Evolutionary conservation across 116 monocot species (phyloP), one percentile per base, ranked within the genome.

Genomic region (Papilionanthe hybrid): DNA sequence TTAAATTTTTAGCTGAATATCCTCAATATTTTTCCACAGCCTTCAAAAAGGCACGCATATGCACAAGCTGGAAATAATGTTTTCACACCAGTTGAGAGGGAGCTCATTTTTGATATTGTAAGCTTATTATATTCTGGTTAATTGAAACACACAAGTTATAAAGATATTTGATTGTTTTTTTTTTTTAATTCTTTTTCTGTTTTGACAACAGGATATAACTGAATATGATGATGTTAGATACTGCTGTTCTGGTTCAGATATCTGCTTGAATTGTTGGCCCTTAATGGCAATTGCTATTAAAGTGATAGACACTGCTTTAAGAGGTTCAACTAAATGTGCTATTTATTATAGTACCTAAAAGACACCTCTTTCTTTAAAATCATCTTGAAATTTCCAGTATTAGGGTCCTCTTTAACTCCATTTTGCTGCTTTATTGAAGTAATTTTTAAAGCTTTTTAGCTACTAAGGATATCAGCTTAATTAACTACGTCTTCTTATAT

Each of bases 101-200:
- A 99, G 74, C 98, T 99, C 67, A 79, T 95, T 77, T 99, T 99
- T 85, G 98, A 99, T 85, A 95, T 99, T 85, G 98, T 99, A 95
- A 90, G 94, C 19, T 83, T 23, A 55, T 49, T 11, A 65, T 80
- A 20, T 69, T 78, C 37, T 63, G 37, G 55, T 77, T 32, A 50
- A 75, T 79, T 65, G n/a, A 50, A 75, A 42, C 15, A 44, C 19
- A 50, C 11, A 69, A 29, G 9, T 79, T 79, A 53, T 43, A 25
- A 32, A 37, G 37, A 37, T 69, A 37, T 69, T 15, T 37, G 37
- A 3, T 69, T 4, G 69, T 25, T 69, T 69, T 27, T 37, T 69
- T 11, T 25, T 45, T 5, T 43, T 43, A 72, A 7, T 65, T 4
- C 30, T 50, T 30, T 42, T 11, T 43, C 6, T 77, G 79, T 69